Evolutionary conservation across 495 filamentous ascomycete species (phyloP), one percentile per base, ranked within the genome.

Genomic region (Bathelium albidoporum): DNA sequence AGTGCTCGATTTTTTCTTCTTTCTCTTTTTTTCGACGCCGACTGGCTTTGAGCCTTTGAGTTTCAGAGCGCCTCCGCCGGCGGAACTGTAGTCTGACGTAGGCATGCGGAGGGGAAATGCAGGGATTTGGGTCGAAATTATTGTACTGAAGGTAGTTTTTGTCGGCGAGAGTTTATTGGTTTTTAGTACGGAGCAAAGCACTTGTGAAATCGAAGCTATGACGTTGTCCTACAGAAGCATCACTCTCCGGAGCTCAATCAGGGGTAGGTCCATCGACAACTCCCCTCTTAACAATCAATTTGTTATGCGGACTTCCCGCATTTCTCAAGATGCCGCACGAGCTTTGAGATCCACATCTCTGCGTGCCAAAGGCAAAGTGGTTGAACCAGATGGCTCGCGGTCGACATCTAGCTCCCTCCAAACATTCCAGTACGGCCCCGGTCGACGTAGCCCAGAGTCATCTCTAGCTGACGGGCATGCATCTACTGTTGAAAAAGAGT

Each of bases 11-110:
- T 84, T 83, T 71, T 84, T 84, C 74, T 86, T 88, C 68, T 84
- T 85, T 71, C 81, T 83, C 69, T 82, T 84, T 69, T 84, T 85
- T 80, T 68, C 81, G 73, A 67, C 81, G 72, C 65, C 79, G 74
- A 59, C 75, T 72, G 63, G 75, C 69, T 83, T 83, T 14, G 74
- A 78, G 68, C 90, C 89, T 76, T 96, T 96, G 52, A 96, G 83
- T 71, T 90, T 91, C 49, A 95, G 85, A 29, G 83, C 83, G 64
- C 84, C 82, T 62, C 82, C 81, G 65, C 80, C 76, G 55, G 81
- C 75, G 66, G 85, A 77, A n/a, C 77, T 65, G 79, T 93, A 94
- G 52, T 91, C 89, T 69, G 89, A 85, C 61, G 80, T 74, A 29
- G 81, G 78, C 83, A 85, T 87, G 18, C n/a, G n/a, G n/a, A n/a